A percentile compares a stretch with the other conserved stretches of the same genome.
Evolutionary conservation across 495 filamentous ascomycete species (phyloP).

Genomic region (Aspergillus cavernicola): DNA sequence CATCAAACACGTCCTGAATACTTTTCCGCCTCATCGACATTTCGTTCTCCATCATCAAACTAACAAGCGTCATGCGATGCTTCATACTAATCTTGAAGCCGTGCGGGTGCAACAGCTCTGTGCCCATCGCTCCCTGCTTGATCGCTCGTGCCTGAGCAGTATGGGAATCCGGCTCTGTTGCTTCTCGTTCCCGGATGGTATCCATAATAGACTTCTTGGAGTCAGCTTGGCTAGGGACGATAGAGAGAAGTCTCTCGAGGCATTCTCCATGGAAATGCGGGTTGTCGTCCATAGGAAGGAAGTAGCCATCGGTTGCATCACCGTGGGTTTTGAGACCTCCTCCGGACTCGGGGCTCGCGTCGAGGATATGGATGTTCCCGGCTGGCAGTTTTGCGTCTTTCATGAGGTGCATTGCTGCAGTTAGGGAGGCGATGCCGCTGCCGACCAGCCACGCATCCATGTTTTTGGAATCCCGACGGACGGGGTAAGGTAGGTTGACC

Average conservation of each 20-base stretch:
- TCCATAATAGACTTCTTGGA: constrained; percentile 13
- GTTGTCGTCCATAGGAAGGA: constrained; percentile 26
- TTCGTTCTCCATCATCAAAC: constrained; percentile 26
- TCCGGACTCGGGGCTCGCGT: constrained; percentile 21
- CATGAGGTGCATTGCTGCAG: constrained; percentile 36
- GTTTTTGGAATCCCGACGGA: constrained; percentile 22
- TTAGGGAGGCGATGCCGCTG: constrained; percentile 39
- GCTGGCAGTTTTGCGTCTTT: constrained; percentile 34
- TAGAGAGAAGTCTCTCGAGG: constrained; percentile 30
- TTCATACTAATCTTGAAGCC: constrained; percentile 12
- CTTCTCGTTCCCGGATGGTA: constrained; percentile 12
- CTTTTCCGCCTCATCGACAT: constrained; percentile 21
- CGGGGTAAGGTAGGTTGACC: constrained; percentile 6
- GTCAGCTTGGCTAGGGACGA: constrained; percentile 20
- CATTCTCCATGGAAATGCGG: constrained; percentile 35
- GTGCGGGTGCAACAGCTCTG: not conserved
- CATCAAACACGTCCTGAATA: constrained; percentile 32
- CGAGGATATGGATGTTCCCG: constrained; percentile 34
- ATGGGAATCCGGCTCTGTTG: not conserved
- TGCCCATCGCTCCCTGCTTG: not conserved
- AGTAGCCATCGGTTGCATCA: constrained; percentile 24
- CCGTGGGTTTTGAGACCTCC: constrained; percentile 31
- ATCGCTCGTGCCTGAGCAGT: constrained; percentile 1
- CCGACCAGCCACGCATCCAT: constrained; percentile 40
- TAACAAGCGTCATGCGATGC: constrained; percentile 27